Conservation (phyloP, 2,329 filamentous ascomycete genomes). For the Pezizomycotina sp. region DNA sequence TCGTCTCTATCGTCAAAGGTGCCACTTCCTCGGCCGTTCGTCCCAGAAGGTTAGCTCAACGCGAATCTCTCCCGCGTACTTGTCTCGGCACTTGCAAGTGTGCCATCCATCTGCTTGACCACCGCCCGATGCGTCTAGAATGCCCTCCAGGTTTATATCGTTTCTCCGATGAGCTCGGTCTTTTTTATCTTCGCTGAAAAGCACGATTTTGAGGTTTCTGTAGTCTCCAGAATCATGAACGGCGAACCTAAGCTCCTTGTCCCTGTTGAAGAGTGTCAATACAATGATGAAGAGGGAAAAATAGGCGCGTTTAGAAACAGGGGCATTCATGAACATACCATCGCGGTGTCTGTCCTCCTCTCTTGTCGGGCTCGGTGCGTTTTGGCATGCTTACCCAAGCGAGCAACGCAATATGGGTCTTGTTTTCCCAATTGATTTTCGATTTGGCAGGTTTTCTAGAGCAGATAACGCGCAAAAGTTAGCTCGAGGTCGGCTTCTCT, state of each 20-base stretch:
- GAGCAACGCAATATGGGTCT: conserved; percentile 87
- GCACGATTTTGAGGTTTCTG: conserved; percentile 81
- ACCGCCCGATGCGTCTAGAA: conserved; percentile 61
- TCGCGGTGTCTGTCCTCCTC: conserved; percentile 85
- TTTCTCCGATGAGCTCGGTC: conserved; percentile 92
- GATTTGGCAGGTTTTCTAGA: conserved; percentile 75
- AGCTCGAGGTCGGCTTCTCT: not conserved
- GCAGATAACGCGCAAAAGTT: not conserved
- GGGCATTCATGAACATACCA: conserved; percentile 46
- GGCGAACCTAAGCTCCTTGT: conserved; percentile 87
- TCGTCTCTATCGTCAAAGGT: conserved; percentile 13
- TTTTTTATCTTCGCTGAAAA: conserved; percentile 97
- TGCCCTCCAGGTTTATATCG: conserved; percentile 66
- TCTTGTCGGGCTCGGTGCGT: conserved; percentile 87
- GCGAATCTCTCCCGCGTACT: conserved; percentile 88
- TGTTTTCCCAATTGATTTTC: conserved; percentile 97
- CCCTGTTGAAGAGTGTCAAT: conserved; percentile 43
- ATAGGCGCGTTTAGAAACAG: conserved; percentile 1
- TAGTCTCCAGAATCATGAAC: conserved; percentile 96
- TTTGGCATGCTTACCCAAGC: conserved; percentile 89
- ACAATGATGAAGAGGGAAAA: conserved; percentile 16
- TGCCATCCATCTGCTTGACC: conserved; percentile 95
- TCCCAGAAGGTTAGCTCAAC: conserved; percentile 97
- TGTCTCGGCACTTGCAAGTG: conserved; percentile 67
- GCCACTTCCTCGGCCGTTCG: conserved; percentile 52